phyloP scores from a whole-genome alignment of 345 rosid species.

The Moricandia arvensis region DNA sequence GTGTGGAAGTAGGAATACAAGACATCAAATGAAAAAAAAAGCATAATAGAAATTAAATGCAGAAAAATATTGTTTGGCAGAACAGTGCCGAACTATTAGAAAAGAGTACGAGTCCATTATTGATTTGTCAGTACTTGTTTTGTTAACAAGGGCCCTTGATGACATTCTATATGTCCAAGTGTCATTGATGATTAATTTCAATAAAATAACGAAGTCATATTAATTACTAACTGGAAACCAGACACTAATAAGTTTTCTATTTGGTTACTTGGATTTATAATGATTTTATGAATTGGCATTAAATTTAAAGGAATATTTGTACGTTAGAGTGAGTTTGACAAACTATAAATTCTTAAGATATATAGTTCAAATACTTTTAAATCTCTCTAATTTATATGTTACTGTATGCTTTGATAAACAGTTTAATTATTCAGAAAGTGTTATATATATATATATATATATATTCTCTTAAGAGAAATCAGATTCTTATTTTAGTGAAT shows the following conservation, averaged over 20 bases:
- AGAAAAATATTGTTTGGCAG: constrained; percentile 13
- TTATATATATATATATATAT: too few species aligned
- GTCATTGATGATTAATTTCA: not conserved
- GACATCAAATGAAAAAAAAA: not conserved
- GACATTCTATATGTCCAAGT: constrained; percentile 10
- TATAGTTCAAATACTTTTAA: too few species aligned
- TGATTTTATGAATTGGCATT: not conserved
- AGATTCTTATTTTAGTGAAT: not conserved
- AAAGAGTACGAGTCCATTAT: constrained; percentile 14
- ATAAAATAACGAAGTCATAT: not conserved
- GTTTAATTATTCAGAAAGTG: not conserved
- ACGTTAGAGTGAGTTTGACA: not conserved
- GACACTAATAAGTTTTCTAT: not conserved
- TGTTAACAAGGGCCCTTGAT: not conserved
- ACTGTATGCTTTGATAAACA: not conserved
- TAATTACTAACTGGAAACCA: not conserved
- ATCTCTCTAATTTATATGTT: too few species aligned
- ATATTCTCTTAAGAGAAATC: not conserved
- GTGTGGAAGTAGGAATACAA: not conserved
- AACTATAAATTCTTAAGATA: not conserved
- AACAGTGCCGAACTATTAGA: constrained; percentile 31
- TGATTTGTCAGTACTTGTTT: constrained; percentile 26
- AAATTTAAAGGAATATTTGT: not conserved
- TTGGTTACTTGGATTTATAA: not conserved
- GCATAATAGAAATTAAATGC: constrained; percentile 18